phyloP scores from a whole-genome alignment of 2,329 filamentous ascomycete species.

The Penicillium nordicum region DNA sequence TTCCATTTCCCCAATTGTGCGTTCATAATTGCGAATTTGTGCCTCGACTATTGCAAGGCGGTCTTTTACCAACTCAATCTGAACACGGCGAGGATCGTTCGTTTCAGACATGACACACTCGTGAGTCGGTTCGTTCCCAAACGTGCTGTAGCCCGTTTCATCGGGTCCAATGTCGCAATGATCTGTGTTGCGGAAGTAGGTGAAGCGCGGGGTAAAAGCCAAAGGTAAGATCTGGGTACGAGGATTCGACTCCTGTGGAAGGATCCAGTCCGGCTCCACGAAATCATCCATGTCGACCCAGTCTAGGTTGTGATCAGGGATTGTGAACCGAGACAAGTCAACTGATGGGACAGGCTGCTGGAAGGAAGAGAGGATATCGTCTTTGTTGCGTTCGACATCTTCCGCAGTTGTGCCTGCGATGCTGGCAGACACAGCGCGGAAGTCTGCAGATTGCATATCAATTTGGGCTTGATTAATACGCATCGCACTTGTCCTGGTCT shows the following conservation, averaged over 20 bases:
- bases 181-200: constrained; percentile 95
- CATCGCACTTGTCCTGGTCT: constrained; percentile 84
- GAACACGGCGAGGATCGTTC: constrained; percentile 83
- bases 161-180: constrained; percentile 74
- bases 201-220: constrained; percentile 88
- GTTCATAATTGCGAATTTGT: constrained; percentile 73
- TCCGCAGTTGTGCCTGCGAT: constrained; percentile 77
- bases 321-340: constrained; percentile 82
- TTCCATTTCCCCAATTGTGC: constrained; percentile 71
- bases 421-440: constrained; percentile 87
- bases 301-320: constrained; percentile 88
- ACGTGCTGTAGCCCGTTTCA: constrained; percentile 76
- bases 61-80: constrained; percentile 77
- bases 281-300: constrained; percentile 99
- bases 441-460: constrained; percentile 85
- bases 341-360: constrained; percentile 52
- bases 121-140: constrained; percentile 90
- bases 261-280: constrained; percentile 93
- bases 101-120: constrained; percentile 91
- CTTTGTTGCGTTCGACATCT: constrained; percentile 60
- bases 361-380: constrained; percentile 58
- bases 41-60: constrained; percentile 73
- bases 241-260: constrained; percentile 84
- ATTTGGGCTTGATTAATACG: constrained; percentile 93
- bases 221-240: constrained; percentile 92